Conservation (phyloP, 768 basidiomycete genomes). For the Mycena galopus region DNA sequence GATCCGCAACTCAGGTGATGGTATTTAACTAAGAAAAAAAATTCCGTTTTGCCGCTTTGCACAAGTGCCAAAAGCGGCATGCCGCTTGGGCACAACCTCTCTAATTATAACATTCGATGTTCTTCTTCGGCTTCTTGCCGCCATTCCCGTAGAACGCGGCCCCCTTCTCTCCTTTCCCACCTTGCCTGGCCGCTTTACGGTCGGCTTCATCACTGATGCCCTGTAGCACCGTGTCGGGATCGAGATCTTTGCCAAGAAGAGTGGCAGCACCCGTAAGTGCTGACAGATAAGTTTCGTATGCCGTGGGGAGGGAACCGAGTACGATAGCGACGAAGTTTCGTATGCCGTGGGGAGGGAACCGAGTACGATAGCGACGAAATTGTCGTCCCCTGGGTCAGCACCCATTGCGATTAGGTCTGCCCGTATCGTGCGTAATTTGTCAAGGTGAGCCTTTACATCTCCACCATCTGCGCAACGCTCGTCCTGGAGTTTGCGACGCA, state of each 20-base stretch:
- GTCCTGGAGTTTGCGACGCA: not conserved
- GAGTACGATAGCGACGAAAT: not conserved
- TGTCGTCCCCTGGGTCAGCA: not conserved
- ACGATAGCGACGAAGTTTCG: not conserved
- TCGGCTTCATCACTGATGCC: too few species aligned
- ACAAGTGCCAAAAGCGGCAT: too few species aligned
- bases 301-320: not conserved
- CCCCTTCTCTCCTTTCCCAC: too few species aligned
- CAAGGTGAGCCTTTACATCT: not conserved
- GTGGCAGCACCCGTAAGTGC: not conserved
- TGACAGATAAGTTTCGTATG: not conserved
- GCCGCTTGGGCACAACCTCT: too few species aligned
- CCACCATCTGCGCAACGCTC: not conserved
- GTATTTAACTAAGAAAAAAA: too few species aligned
- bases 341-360: not conserved
- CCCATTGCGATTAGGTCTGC: not conserved
- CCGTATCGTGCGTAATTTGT: not conserved
- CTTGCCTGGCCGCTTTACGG: not conserved
- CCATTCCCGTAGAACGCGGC: too few species aligned
- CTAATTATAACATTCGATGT: too few species aligned
- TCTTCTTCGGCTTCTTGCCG: too few species aligned
- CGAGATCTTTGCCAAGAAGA: not conserved
- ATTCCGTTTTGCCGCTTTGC: too few species aligned
- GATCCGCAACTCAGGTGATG: too few species aligned
- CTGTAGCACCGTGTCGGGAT: too few species aligned